Evolutionary conservation across 345 rosid species (phyloP).

Genomic region (Geranium brycei): DNA sequence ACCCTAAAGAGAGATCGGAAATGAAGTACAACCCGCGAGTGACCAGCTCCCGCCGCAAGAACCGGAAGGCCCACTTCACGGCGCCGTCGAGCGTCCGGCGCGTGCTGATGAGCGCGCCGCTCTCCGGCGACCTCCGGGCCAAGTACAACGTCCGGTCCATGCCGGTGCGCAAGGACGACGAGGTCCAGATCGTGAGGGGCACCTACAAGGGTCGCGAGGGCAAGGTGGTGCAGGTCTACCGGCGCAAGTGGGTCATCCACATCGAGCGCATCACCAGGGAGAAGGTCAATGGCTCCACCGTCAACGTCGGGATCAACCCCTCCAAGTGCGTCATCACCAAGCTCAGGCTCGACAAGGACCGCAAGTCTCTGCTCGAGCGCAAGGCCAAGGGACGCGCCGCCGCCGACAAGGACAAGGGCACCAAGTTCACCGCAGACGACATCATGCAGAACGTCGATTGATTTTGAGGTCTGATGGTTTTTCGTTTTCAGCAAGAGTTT

Average conservation of each 20-base stretch:
- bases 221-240: background rate
- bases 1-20: background rate
- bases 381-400: background rate
- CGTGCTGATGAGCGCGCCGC: background rate
- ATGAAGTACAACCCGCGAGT: conserved; percentile 35
- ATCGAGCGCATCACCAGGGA: conserved; percentile 1
- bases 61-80: conserved; percentile 32
- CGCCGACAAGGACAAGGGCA: background rate
- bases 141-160: background rate
- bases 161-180: background rate
- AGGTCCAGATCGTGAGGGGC: background rate
- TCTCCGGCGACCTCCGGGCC: background rate
- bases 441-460: background rate
- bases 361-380: background rate
- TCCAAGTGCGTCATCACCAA: conserved; percentile 22
- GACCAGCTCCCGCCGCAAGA: conserved; percentile 43
- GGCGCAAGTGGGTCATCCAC: background rate
- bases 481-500: too few species aligned
- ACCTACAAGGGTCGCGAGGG: background rate
- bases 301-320: conserved; percentile 23
- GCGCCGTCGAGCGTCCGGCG: conserved; percentile 57
- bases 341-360: background rate
- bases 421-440: background rate
- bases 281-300: conserved; percentile 3
- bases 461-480: background rate